Conservation (phyloP, 306 rosid genomes). For the Arachis stenosperma region DNA sequence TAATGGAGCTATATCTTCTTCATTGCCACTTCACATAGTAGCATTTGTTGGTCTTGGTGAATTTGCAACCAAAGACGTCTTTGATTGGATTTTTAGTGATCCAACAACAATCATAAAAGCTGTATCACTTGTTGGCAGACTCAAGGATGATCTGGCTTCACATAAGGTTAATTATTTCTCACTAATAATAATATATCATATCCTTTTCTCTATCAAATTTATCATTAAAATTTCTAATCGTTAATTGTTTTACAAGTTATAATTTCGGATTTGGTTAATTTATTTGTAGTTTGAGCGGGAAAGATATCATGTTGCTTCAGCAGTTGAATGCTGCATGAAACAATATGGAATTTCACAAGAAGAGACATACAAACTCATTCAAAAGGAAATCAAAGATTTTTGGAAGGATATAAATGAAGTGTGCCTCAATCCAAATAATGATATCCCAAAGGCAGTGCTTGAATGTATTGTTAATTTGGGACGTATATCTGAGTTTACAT, state of each 20-base stretch:
- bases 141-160: constrained; percentile 28
- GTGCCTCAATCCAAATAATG: neutral
- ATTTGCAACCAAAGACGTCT: constrained; percentile 18
- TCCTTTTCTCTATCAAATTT: too few species aligned
- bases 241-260: too few species aligned
- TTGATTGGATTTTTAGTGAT: constrained; percentile 32
- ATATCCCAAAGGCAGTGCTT: constrained; percentile 37
- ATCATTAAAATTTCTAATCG: too few species aligned
- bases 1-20: neutral
- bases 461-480: constrained; percentile 38
- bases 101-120: constrained; percentile 34
- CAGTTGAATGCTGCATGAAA: constrained; percentile 52
- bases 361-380: constrained; percentile 7
- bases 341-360: constrained; percentile 28
- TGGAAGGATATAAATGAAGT: constrained; percentile 54
- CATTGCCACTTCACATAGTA: neutral
- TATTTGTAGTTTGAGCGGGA: constrained; percentile 37
- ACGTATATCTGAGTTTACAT: constrained; percentile 20
- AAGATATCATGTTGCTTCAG: constrained; percentile 28
- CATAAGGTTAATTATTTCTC: constrained; percentile 34
- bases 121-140: neutral
- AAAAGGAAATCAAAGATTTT: neutral
- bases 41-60: constrained; percentile 25
- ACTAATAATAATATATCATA: neutral
- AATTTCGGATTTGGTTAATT: neutral